Evolutionary conservation across 1,284 basidiomycete genomes (phyloP).

Genomic region (Cutaneotrichosporon spelunceum): DNA sequence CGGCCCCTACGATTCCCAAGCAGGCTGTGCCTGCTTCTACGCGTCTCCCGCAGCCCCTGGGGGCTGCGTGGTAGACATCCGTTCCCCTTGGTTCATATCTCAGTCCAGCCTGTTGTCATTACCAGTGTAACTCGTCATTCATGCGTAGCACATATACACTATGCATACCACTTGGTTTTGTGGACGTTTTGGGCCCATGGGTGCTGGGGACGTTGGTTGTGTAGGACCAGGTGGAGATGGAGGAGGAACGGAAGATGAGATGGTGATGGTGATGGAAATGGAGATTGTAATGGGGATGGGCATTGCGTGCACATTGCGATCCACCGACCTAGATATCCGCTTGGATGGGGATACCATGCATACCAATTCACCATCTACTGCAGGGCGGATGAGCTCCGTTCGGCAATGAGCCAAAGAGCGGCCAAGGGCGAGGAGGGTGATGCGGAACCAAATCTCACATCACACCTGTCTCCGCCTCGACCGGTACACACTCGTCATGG

Average conservation of each 20-base stretch:
- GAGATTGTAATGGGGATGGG: too few species aligned
- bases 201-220: too few species aligned
- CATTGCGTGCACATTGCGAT: too few species aligned
- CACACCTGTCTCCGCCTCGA: background rate
- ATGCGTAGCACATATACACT: background rate
- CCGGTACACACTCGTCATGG: background rate
- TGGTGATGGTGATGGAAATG: too few species aligned
- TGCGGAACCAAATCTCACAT: background rate
- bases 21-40: conserved; percentile 5
- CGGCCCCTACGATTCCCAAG: conserved; percentile 1
- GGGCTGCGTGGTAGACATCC: conserved; percentile 3
- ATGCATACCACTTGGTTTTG: conserved; percentile 1
- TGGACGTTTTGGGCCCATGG: background rate
- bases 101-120: conserved; percentile 7
- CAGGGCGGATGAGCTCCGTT: too few species aligned
- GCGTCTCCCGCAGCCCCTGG: conserved; percentile 6
- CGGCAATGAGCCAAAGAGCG: too few species aligned
- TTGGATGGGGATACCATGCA: too few species aligned
- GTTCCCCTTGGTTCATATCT: background rate
- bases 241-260: too few species aligned
- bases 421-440: too few species aligned
- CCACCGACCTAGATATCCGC: too few species aligned
- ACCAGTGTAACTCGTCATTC: conserved; percentile 2
- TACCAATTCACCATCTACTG: too few species aligned
- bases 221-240: too few species aligned